phyloP scores from a whole-genome alignment of 2,329 filamentous ascomycete species.

The Rhinocladiella mackenziei region DNA sequence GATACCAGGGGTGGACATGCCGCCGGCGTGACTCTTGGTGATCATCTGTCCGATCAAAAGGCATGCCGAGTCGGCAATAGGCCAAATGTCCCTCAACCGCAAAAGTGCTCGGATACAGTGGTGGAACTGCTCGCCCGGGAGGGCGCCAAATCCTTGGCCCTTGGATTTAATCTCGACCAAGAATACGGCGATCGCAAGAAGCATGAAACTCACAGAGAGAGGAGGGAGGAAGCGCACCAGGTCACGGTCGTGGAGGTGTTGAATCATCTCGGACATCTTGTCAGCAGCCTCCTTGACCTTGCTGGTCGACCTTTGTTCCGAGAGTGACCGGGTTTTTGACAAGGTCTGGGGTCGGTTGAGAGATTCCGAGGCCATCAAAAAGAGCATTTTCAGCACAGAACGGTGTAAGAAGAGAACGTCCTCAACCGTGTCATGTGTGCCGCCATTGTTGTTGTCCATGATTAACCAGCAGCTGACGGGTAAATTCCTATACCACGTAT shows the following conservation, averaged over 20 bases:
- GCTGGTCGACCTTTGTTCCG: constrained; percentile 8
- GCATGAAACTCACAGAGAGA: constrained; percentile 21
- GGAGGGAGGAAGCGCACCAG: constrained; percentile 20
- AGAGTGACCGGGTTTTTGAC: constrained; percentile 4
- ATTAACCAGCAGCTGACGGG: constrained; percentile 16
- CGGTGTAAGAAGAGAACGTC: constrained; percentile 15
- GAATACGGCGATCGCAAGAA: constrained; percentile 20
- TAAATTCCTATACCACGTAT: constrained; percentile 18
- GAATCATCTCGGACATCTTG: constrained; percentile 19
- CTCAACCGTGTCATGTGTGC: constrained; percentile 3
- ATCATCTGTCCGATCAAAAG: constrained; percentile 25
- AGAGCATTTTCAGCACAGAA: constrained; percentile 18
- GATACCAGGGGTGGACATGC: constrained; percentile 10
- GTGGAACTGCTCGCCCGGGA: constrained; percentile 20
- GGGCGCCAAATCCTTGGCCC: constrained; percentile 4
- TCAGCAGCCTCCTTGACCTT: constrained; percentile 19
- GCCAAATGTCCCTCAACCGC: constrained; percentile 22
- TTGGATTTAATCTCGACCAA: constrained; percentile 23
- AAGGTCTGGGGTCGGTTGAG: constrained; percentile 20
- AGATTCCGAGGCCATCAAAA: constrained; percentile 19
- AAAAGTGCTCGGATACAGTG: constrained; percentile 19
- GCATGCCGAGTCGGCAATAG: constrained; percentile 23
- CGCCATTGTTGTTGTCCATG: constrained; percentile 1
- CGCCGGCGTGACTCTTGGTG: constrained; percentile 17
- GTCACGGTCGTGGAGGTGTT: constrained; percentile 16